These are phyloP conservation scores for Physcia stellaris DNA, from an alignment of 495 filamentous ascomycete species.

Conservation along the genomic window DNA sequence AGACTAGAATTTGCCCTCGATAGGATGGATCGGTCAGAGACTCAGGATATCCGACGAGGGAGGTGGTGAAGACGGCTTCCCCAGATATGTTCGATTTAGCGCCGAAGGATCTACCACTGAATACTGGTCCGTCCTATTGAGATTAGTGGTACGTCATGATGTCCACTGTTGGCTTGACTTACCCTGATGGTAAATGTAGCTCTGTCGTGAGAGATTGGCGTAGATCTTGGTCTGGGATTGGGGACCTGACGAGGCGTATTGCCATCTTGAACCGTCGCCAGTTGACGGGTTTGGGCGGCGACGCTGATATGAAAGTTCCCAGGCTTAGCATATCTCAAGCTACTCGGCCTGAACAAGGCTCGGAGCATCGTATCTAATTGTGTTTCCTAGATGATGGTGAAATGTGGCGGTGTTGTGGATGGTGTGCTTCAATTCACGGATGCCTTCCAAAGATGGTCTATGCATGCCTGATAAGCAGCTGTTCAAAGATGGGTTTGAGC, in stretches of 20 bases:
- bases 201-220: slow-evolving; percentile 50
- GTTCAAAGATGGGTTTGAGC: slow-evolving; percentile 13
- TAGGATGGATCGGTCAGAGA: slow-evolving; percentile 98
- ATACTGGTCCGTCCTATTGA: slow-evolving; percentile 67
- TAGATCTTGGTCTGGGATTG: slow-evolving; percentile 27
- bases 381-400: too few species aligned
- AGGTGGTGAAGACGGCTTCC: slow-evolving; percentile 84
- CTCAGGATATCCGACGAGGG: slow-evolving; percentile 83
- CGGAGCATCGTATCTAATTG: slow-evolving; percentile 49
- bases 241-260: slow-evolving; percentile 45
- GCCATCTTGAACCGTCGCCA: slow-evolving; percentile 60
- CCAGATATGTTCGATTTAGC: slow-evolving; percentile 84
- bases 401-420: slow-evolving; percentile 9
- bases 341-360: slow-evolving; percentile 46
- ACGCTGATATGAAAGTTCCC: slow-evolving; percentile 27
- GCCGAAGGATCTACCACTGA: slow-evolving; percentile 85
- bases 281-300: slow-evolving; percentile 37
- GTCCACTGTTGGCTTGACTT: slow-evolving; percentile 14
- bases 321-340: slow-evolving; percentile 35
- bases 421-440: slow-evolving; percentile 52
- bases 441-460: slow-evolving; percentile 98
- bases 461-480: slow-evolving; percentile 19
- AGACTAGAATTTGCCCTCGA: slow-evolving; percentile 89
- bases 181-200: slow-evolving; percentile 93
- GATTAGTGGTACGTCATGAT: slow-evolving; percentile 15